A percentile compares a stretch with the other conserved stretches of the same genome.
Evolutionary conservation across 1,139 yeast species (phyloP).

Genomic region (Pichia cactophila): DNA sequence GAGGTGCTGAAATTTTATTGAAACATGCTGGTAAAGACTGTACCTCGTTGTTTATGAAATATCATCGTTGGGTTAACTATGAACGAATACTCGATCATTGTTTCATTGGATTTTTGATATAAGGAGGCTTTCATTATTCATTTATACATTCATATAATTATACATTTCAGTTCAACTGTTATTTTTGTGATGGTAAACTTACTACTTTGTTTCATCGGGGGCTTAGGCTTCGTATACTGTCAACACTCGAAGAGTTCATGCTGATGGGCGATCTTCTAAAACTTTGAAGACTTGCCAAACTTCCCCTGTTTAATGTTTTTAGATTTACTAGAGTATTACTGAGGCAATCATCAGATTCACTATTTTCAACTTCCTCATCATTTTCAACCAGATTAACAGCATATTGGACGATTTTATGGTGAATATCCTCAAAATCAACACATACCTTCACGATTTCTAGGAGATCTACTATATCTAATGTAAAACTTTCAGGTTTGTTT

Average conservation of each 20-base stretch:
- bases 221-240: neutral
- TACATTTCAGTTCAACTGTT: neutral
- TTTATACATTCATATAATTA: neutral
- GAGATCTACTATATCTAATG: constrained; percentile 13
- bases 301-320: neutral
- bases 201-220: neutral
- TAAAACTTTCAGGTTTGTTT: constrained; percentile 13
- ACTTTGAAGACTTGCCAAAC: neutral
- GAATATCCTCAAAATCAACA: constrained; percentile 16
- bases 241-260: neutral
- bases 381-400: constrained; percentile 15
- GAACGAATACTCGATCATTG: constrained; percentile 78
- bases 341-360: neutral
- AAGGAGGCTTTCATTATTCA: neutral
- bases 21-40: constrained; percentile 83
- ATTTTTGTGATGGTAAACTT: neutral
- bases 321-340: neutral
- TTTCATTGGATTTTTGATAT: constrained; percentile 51
- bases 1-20: constrained; percentile 76
- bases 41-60: constrained; percentile 67
- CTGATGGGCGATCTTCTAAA: neutral
- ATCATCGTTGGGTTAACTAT: constrained; percentile 84
- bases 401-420: constrained; percentile 14
- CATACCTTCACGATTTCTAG: constrained; percentile 18
- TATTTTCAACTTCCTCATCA: neutral